Evolutionary conservation across 495 filamentous ascomycete species (phyloP), one percentile per base, ranked within the genome.

Genomic region (Penicillium ucsense): DNA sequence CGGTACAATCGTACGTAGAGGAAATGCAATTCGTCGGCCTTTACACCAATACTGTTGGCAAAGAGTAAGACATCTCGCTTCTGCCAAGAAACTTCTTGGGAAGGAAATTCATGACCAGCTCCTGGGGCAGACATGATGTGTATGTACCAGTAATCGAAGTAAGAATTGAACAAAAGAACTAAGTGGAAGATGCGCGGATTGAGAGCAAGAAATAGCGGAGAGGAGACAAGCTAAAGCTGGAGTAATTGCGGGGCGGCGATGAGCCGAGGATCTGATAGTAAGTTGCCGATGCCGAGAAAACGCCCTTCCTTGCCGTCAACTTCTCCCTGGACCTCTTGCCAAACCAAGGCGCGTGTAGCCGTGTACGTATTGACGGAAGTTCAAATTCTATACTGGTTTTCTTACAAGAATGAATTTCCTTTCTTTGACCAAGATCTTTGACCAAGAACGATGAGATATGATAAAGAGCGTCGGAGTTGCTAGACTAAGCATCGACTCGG

Each of bases 11-110:
- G n/a, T 72, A 89, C 88, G 50, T 88, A 94, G 65, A 94, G 81
- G 61, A 94, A 94, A 55, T 94, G 88, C 53, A 94, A 76, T 71
- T 94, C 89, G 47, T 94, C 81, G n/a, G 75, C 74, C 42, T 81
- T 89, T 62, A 77, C 79, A 11, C 89, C 89, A 59, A 94, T 90
- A 66, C 83, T 87, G 66, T 87, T 84, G 34, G 89, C 88, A 61
- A 94, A 94, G 30, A 94, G 78, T 53, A 94, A 72, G 28, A 81
- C 77, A 72, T 95, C 89, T 35, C 89, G 78, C 79, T 92, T 89
- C 53, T 85, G 68, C 89, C 88, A 94, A 54, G 81, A 75, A 4
- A 94, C 87, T 55, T 80, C 75, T 55, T 76, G 62, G 35, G 79
- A 53, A 43, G 85, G 83, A 60, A 84, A 90, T 68, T 90, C 81